Evolutionary conservation across 2,329 filamentous ascomycete genomes (phyloP), one percentile per base, ranked within the genome.

Genomic region (Colletotrichum sp.): DNA sequence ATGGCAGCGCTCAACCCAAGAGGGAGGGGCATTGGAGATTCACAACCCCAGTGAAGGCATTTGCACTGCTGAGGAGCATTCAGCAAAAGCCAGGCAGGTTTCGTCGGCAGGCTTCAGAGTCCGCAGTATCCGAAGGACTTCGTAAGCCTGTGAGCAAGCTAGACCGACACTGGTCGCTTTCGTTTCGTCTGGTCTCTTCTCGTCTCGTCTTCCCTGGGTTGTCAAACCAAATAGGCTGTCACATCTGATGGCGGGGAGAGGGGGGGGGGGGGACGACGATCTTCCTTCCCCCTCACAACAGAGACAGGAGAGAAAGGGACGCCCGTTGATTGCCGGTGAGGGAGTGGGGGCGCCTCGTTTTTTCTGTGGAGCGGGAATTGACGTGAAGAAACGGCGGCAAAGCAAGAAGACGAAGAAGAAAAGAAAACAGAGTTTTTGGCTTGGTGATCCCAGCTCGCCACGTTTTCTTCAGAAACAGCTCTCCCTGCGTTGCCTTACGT

Each of bases 111-210:
- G 38, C 18, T n/a, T 48, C 18, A n/a, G 9, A 48, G 38, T 48
- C 30, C 58, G 26, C 26, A 32, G 16, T 34, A 32, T 38, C 21
- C 34, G 61, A 43, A 64, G 32, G 24, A 38, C n/a, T 26, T 24
- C 32, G 63, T n/a, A 26, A 30, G 55, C 21, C 18, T 16, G 21
- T 32, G 55, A 24, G 18, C 10, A 24, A 26, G 28, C 24, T 28
- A 18, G 24, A 16, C 36, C n/a, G 26, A 30, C 12, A 30, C 10
- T 21, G 48, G 9, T 34, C 18, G 16, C 26, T 48, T 61, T 65
- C 65, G 48, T 74, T 48, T 66, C 67, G 48, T 74, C 72, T 74
- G 36, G 67, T 65, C 67, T 74, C 65, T 67, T 70, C 66, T 52
- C 43, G 43, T 52, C 43, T 52, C 43, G 43, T 52, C 43, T 52